phyloP scores from a whole-genome alignment of 2,329 filamentous ascomycete genomes.

The Teratosphaeria zuluensis region DNA sequence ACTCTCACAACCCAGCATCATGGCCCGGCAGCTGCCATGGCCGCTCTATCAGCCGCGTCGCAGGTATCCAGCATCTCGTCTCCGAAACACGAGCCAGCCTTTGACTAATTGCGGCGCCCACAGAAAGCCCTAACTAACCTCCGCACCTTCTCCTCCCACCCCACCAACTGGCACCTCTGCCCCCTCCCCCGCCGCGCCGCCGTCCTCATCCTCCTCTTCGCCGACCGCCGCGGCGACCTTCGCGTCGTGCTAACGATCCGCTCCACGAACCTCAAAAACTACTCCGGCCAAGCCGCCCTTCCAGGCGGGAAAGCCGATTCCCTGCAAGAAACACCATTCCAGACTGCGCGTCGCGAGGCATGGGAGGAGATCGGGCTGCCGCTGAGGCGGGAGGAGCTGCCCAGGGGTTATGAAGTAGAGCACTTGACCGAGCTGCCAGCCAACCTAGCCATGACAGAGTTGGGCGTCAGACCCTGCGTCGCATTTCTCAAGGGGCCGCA shows the following conservation, averaged over 20 bases:
- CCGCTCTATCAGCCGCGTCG: conserved; percentile 24
- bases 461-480: conserved; percentile 42
- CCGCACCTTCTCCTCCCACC: conserved; percentile 46
- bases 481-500: conserved; percentile 44
- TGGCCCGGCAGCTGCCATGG: conserved; percentile 18
- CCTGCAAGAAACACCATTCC: conserved; percentile 50
- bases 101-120: neutral
- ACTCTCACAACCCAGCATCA: neutral
- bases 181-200: conserved; percentile 63
- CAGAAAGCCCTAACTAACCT: conserved; percentile 45
- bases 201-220: conserved; percentile 79
- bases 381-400: conserved; percentile 56
- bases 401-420: conserved; percentile 71
- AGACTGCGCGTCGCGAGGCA: conserved; percentile 82
- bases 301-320: conserved; percentile 46
- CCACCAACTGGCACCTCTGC: conserved; percentile 47
- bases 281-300: conserved; percentile 38
- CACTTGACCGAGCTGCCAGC: conserved; percentile 73
- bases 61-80: conserved; percentile 11
- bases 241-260: conserved; percentile 55
- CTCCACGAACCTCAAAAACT: conserved; percentile 49
- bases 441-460: conserved; percentile 41
- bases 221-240: conserved; percentile 70
- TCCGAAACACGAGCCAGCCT: neutral
- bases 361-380: conserved; percentile 90